Conservation (phyloP, 169 alveolate genomes). For the Eimeria maxima region DNA sequence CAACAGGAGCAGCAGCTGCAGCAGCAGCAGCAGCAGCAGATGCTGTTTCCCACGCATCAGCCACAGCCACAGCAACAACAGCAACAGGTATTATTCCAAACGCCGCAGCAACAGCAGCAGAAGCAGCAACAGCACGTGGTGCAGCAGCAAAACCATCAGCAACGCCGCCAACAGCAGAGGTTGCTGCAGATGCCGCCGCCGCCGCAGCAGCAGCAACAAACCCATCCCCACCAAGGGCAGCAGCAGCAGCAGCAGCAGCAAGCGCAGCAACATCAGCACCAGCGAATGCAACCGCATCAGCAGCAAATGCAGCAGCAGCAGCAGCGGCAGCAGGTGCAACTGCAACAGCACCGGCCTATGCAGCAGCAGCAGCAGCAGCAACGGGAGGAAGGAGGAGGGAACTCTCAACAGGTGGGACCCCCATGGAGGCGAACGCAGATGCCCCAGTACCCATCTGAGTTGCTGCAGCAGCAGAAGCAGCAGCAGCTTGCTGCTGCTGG, state of each 20-base stretch:
- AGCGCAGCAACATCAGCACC: no score
- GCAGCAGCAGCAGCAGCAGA: constrained; percentile 36
- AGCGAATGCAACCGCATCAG: no score
- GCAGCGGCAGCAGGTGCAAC: no score
- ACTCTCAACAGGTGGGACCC: background rate
- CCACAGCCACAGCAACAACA: background rate
- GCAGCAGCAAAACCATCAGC: background rate
- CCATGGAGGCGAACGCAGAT: background rate
- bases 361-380: constrained; percentile 10
- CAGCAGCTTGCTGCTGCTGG: background rate
- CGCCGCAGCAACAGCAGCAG: background rate
- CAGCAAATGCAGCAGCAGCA: no score
- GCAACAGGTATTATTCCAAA: background rate
- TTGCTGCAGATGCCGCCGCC: background rate
- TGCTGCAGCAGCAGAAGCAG: constrained; percentile 11
- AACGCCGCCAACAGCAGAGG: constrained; percentile 9
- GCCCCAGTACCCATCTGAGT: background rate
- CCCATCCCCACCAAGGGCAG: no score
- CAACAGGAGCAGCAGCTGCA: constrained; percentile 22
- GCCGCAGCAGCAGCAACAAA: background rate
- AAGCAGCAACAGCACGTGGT: background rate
- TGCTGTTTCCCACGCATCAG: background rate
- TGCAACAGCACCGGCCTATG: background rate
- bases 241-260: no score
- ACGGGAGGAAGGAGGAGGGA: constrained; percentile 3